Base-by-base conservation (phyloP, 1,139 yeast genomes). In the Barnettozyma hawaiiensis region DNA sequence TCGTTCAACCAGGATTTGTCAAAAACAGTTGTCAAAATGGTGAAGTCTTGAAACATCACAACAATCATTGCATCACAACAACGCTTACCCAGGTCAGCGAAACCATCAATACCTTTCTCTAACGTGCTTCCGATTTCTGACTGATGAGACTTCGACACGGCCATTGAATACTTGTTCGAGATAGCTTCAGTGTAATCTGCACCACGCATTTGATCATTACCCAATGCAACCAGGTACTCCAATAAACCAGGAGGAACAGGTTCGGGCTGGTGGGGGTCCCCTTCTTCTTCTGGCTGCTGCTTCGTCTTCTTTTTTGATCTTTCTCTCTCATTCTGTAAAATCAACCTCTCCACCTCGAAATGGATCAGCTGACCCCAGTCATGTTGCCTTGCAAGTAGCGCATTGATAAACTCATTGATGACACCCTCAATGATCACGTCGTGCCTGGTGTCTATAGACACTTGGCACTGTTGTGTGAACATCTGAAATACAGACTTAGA, bases 391-490 rank as follows among this genome's bases (percentile, higher is more conserved):
- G 70, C 66, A 40, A 74, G 67, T 48, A 87, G 69, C 41, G 85
- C 70, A 11, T 65, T 67, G 22, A 85, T 76, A 73, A 92, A 85
- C 48, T 83, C 81, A 44, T 76, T 81, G 26, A 89, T 77, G 12
- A 87, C 95, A n/a, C 94, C 94, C 9, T 82, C 81, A 37, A 87
- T 69, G 26, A 89, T 85, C 50, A 82, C 76, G 10, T 92, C 87
- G 60, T 85, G 90, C 2, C 89, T 87, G 3, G 95, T 81, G 32
- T 84, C 92, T 0, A 92, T 87, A 0, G 96, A 95, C 10, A 85
- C 94, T 52, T 85, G 95, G n/a, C 89, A 83, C 60, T 89, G 96
- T 59, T 87, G 96, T 27, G 84, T 82, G 47, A 89, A 77, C 81
- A 89, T 85, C 40, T 85, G 78, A 60, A 86, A 80, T 40, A 87